A percentile compares a stretch with the other conserved stretches of the same genome.
These are phyloP conservation scores for Luvunga scandens DNA, from an alignment of 345 rosid species.

Conservation along the genomic window DNA sequence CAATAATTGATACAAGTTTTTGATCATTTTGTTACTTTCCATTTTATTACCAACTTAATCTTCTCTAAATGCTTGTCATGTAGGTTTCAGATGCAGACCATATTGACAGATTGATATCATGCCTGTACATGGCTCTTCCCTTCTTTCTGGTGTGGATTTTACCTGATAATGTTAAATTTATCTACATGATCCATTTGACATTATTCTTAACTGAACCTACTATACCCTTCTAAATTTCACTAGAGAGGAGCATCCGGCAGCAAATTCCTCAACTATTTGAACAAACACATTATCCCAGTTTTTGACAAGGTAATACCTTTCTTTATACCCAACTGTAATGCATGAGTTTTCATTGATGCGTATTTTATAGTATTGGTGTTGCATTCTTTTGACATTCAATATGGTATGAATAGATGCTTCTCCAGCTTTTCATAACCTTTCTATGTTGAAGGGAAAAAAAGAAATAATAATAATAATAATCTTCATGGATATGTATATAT, in stretches of 20 bases:
- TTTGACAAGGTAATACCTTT: slow-evolving; percentile 71
- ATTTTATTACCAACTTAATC: neutral
- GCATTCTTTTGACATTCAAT: neutral
- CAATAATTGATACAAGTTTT: neutral
- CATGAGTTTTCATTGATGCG: neutral
- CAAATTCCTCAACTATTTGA: slow-evolving; percentile 85
- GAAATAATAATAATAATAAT: neutral
- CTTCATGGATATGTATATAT: neutral
- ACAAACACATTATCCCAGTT: slow-evolving; percentile 84
- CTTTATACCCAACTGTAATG: neutral
- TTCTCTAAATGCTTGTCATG: slow-evolving; percentile 19
- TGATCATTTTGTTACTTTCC: slow-evolving; percentile 4
- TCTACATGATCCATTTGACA: neutral
- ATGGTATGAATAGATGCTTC: neutral
- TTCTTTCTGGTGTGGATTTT: slow-evolving; percentile 70
- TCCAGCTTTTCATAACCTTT: neutral
- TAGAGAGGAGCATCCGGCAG: slow-evolving; percentile 94
- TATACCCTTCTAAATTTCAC: slow-evolving; percentile 13
- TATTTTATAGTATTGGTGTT: neutral
- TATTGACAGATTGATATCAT: slow-evolving; percentile 92
- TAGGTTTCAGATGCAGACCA: slow-evolving; percentile 95
- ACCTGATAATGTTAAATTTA: neutral
- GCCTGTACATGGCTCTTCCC: slow-evolving; percentile 90
- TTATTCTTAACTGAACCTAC: slow-evolving; percentile 9
- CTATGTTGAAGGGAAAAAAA: neutral